phyloP scores from a whole-genome alignment of 2,329 filamentous ascomycete genomes.

The Sclerotinia nivalis region DNA sequence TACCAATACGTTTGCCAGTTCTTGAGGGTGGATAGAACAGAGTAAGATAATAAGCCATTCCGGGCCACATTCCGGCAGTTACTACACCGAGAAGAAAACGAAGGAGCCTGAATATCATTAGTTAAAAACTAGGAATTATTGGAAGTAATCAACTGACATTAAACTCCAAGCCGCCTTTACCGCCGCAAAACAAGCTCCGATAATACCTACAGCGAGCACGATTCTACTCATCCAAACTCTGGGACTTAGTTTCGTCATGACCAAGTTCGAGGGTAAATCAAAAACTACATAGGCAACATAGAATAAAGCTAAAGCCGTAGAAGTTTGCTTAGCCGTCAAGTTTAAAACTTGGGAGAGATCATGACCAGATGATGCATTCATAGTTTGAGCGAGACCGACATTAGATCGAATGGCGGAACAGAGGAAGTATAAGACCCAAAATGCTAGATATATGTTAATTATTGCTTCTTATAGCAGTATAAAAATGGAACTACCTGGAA shows the following conservation, averaged over 20 bases:
- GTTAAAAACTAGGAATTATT: neutral
- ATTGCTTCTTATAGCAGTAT: neutral
- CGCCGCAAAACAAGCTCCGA: conserved; percentile 80
- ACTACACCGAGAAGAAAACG: conserved; percentile 83
- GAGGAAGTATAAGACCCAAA: conserved; percentile 89
- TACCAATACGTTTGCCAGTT: conserved; percentile 83
- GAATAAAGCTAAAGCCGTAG: conserved; percentile 82
- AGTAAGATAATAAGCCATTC: conserved; percentile 90
- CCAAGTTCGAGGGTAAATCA: conserved; percentile 81
- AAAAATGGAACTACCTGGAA: conserved; percentile 45
- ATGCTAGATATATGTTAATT: conserved; percentile 52
- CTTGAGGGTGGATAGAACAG: conserved; percentile 87
- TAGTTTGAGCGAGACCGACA: conserved; percentile 90
- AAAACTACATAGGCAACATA: conserved; percentile 92
- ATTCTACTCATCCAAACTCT: conserved; percentile 92
- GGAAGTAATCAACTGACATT: conserved; percentile 37
- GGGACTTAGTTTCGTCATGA: conserved; percentile 84
- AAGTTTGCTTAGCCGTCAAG: conserved; percentile 73
- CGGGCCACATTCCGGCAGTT: conserved; percentile 92
- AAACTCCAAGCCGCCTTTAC: conserved; percentile 82
- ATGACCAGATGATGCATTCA: conserved; percentile 72
- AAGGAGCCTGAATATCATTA: conserved; percentile 55
- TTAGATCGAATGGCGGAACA: conserved; percentile 91
- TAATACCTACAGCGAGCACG: conserved; percentile 81
- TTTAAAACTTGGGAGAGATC: conserved; percentile 72